Conservation (phyloP, 169 alveolate species). For the Miamiensis avidus region DNA sequence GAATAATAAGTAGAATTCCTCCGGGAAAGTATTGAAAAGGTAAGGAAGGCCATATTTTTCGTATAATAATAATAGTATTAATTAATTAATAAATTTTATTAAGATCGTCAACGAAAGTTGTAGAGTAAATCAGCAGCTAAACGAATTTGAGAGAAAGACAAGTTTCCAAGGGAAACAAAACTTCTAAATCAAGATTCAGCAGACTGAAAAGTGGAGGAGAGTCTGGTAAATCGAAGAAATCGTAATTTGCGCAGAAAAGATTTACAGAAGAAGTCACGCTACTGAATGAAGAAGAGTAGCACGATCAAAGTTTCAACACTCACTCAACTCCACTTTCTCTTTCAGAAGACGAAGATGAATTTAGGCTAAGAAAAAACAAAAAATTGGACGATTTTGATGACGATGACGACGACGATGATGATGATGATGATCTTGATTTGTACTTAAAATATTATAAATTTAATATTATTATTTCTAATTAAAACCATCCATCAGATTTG, state of each 20-base stretch:
- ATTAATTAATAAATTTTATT: no score
- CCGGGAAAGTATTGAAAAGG: no score
- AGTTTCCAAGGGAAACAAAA: neutral
- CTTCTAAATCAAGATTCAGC: neutral
- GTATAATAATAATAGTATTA: no score
- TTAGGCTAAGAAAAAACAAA: no score
- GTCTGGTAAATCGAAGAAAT: neutral
- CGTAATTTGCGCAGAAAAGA: neutral
- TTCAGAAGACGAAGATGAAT: neutral
- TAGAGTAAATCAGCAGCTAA: neutral
- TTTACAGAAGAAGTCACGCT: neutral
- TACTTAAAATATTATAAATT: no score
- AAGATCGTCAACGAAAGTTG: neutral
- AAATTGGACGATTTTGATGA: no score
- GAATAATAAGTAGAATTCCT: no score
- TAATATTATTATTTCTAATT: no score
- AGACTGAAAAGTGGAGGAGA: neutral
- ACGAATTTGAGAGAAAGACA: neutral
- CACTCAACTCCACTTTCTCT: neutral
- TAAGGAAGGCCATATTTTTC: no score
- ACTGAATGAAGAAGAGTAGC: neutral
- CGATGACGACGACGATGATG: neutral
- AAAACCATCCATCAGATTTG: no score
- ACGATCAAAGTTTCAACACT: neutral
- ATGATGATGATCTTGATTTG: neutral